phyloP scores from a whole-genome alignment of 2,329 filamentous ascomycete species.

The Esteya vermicola region DNA sequence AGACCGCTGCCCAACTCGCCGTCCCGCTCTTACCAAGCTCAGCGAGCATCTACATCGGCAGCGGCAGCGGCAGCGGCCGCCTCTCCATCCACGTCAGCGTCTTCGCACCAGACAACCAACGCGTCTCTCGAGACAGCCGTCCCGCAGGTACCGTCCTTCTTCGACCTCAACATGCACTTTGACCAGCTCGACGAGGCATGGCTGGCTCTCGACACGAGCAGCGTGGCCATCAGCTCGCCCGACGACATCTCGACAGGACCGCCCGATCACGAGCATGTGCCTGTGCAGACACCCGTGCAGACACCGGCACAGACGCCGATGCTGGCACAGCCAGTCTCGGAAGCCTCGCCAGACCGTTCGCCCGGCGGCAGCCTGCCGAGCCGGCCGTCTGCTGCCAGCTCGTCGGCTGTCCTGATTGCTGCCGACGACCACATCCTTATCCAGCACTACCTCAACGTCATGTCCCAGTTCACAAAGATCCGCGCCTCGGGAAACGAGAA shows the following conservation, averaged over 20 bases:
- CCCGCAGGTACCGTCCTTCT: neutral
- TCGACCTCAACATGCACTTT: constrained; percentile 5
- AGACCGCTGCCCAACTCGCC: too few species aligned
- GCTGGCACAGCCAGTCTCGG: neutral
- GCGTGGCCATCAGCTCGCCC: neutral
- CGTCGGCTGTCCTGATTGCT: neutral
- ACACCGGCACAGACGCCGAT: neutral
- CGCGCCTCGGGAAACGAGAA: constrained; percentile 4
- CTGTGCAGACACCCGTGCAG: too few species aligned
- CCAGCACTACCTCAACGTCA: constrained; percentile 4
- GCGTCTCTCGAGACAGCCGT: too few species aligned
- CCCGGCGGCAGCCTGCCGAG: too few species aligned
- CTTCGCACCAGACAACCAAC: neutral
- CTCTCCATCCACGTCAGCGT: too few species aligned
- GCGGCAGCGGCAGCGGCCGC: too few species aligned
- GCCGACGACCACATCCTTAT: constrained; percentile 1
- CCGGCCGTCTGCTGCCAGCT: too few species aligned
- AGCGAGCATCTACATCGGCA: too few species aligned
- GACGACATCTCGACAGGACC: too few species aligned
- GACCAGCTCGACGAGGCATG: constrained; percentile 1
- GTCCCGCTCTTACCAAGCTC: too few species aligned
- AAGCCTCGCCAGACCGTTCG: neutral
- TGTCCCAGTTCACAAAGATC: constrained; percentile 4
- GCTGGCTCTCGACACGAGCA: neutral
- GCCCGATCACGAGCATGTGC: neutral